Evolutionary conservation across 1,284 basidiomycete genomes (phyloP).

Genomic region (Cryptococcus floricola): DNA sequence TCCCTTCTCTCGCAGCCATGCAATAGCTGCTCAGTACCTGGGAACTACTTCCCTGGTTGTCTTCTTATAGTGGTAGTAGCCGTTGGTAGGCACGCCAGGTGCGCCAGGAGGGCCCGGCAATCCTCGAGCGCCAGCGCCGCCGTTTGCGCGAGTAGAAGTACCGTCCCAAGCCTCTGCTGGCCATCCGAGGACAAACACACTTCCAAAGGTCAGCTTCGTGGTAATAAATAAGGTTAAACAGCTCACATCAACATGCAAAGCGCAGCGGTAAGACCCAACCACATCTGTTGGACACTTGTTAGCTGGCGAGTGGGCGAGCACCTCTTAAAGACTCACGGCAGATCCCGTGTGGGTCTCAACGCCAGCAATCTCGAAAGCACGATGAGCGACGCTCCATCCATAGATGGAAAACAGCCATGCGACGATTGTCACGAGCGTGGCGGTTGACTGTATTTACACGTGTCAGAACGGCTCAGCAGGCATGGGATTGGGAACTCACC

Average conservation of each 20-base stretch:
- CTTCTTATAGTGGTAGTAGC: conserved; percentile 48
- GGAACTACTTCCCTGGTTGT: conserved; percentile 43
- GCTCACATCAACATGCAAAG: conserved; percentile 37
- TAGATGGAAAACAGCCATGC: conserved; percentile 44
- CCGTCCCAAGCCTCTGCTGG: conserved; percentile 42
- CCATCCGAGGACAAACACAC: conserved; percentile 36
- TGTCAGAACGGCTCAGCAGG: neutral
- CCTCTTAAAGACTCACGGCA: conserved; percentile 20
- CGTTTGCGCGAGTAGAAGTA: conserved; percentile 16
- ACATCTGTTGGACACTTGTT: conserved; percentile 20
- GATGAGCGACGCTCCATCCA: conserved; percentile 43
- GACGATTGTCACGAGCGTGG: conserved; percentile 19
- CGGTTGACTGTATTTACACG: conserved; percentile 11
- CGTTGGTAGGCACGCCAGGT: conserved; percentile 20
- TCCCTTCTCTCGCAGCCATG: too few species aligned
- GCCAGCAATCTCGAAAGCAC: conserved; percentile 27
- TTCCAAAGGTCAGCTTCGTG: conserved; percentile 6
- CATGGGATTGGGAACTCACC: conserved; percentile 18
- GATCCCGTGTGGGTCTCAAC: conserved; percentile 29
- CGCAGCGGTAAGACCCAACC: conserved; percentile 42
- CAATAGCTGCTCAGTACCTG: conserved; percentile 10
- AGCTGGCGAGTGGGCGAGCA: neutral
- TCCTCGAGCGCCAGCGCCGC: conserved; percentile 25
- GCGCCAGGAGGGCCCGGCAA: conserved; percentile 22
- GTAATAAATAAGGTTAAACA: neutral